Conservation (phyloP, 2,329 filamentous ascomycete genomes). For the Cephalotrichum gorgonifer region DNA sequence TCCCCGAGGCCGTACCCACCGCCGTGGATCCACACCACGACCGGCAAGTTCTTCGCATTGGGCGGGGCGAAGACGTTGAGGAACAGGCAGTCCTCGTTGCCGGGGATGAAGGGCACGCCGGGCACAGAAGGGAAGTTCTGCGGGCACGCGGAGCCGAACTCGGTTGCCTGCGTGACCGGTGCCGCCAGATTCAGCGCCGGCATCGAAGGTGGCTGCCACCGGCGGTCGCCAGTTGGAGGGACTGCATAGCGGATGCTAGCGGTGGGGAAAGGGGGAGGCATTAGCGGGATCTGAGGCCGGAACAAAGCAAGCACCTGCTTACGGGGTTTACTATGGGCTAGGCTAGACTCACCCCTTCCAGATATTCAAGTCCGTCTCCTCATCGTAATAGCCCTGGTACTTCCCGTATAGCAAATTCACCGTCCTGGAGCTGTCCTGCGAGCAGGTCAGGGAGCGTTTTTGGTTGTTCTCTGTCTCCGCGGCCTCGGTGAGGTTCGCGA, state of each 20-base stretch:
- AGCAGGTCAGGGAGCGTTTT: neutral
- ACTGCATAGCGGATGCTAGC: slow-evolving; percentile 31
- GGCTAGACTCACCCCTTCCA: slow-evolving; percentile 29
- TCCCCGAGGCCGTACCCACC: slow-evolving; percentile 14
- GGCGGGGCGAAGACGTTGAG: slow-evolving; percentile 33
- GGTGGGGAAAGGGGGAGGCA: slow-evolving; percentile 5
- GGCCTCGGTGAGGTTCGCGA: slow-evolving; percentile 1
- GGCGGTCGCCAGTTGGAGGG: slow-evolving; percentile 29
- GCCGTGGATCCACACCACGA: slow-evolving; percentile 37
- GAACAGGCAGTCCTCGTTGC: slow-evolving; percentile 33
- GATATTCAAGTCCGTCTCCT: slow-evolving; percentile 26
- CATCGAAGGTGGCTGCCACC: slow-evolving; percentile 22
- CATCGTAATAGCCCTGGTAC: slow-evolving; percentile 31
- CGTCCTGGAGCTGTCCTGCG: neutral
- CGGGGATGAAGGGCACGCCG: slow-evolving; percentile 13
- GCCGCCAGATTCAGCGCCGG: slow-evolving; percentile 4
- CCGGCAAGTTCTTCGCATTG: slow-evolving; percentile 25
- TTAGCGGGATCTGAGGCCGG: neutral
- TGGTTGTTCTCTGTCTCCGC: neutral
- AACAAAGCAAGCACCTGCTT: neutral
- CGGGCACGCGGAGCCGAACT: slow-evolving; percentile 17
- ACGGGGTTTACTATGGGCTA: neutral
- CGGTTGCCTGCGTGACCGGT: slow-evolving; percentile 12
- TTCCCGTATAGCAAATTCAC: slow-evolving; percentile 34
- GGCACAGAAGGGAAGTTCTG: slow-evolving; percentile 13